Conservation (phyloP, 768 basidiomycete species). For the Tylopilus cervinicoccineus region DNA sequence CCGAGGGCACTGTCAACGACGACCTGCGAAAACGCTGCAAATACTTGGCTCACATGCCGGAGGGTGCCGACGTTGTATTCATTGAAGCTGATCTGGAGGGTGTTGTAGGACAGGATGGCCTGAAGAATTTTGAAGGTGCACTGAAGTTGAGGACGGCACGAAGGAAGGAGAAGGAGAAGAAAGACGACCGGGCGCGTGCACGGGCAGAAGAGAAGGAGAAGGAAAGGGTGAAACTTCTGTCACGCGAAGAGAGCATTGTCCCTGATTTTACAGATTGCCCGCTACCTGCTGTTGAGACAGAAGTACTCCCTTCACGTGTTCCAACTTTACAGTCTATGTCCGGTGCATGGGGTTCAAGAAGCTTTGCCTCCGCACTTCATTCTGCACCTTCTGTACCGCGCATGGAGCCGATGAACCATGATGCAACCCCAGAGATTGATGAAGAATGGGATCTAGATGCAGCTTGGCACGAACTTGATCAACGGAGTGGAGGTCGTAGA, state of each 20-base stretch:
- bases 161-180: constrained; percentile 76
- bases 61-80: constrained; percentile 91
- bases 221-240: constrained; percentile 44
- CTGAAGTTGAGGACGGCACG: constrained; percentile 70
- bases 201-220: constrained; percentile 74
- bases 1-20: constrained; percentile 83
- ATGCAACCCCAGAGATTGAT: constrained; percentile 27
- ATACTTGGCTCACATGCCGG: constrained; percentile 89
- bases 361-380: constrained; percentile 78
- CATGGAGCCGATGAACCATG: constrained; percentile 32
- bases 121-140: constrained; percentile 81
- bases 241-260: constrained; percentile 13
- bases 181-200: constrained; percentile 80
- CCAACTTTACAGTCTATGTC: constrained; percentile 18
- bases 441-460: constrained; percentile 79
- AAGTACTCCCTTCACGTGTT: constrained; percentile 9
- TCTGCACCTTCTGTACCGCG: constrained; percentile 46
- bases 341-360: constrained; percentile 76
- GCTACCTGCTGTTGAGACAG: constrained; percentile 10
- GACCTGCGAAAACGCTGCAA: constrained; percentile 94
- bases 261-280: constrained; percentile 6
- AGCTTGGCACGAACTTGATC: constrained; percentile 80
- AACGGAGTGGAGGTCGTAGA: constrained; percentile 52
- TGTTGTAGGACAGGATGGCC: constrained; percentile 71
- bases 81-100: constrained; percentile 80